These are phyloP conservation scores for Phytopythium helicoides DNA, from an alignment of 352 stramenopile species.

Conservation along the genomic window DNA sequence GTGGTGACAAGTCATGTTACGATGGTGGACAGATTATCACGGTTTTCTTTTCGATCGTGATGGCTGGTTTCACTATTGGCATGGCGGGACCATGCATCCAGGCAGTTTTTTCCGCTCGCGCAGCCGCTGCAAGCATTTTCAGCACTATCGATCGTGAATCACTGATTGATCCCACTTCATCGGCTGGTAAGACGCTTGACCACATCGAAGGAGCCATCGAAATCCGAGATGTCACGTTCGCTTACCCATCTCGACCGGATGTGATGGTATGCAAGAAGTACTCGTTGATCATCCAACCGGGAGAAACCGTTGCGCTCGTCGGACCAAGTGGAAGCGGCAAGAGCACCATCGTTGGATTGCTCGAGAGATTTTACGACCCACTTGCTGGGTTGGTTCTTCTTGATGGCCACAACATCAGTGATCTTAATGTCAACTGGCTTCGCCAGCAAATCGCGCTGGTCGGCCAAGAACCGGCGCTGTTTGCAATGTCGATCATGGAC, in stretches of 20 bases:
- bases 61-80: conserved; percentile 37
- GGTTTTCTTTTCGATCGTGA: conserved; percentile 45
- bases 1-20: conserved; percentile 24
- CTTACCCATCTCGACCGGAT: conserved; percentile 47
- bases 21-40: conserved; percentile 41
- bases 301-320: conserved; percentile 54
- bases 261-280: conserved; percentile 33
- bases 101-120: conserved; percentile 26
- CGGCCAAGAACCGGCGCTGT: conserved; percentile 67
- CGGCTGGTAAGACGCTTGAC: conserved; percentile 16
- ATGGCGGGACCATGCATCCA: conserved; percentile 40
- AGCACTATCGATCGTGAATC: conserved; percentile 44
- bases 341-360: conserved; percentile 52
- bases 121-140: conserved; percentile 46
- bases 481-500: conserved; percentile 74
- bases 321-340: conserved; percentile 55
- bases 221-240: conserved; percentile 78
- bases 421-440: conserved; percentile 67
- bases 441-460: conserved; percentile 86
- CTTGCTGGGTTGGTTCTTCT: conserved; percentile 32
- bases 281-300: conserved; percentile 33
- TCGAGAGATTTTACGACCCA: conserved; percentile 64
- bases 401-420: conserved; percentile 54
- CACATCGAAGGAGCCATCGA: conserved; percentile 52
- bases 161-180: conserved; percentile 38